A percentile compares a stretch with the other conserved stretches of the same genome.
Conservation (phyloP, 805 yeast genomes). For the Saccharomycopsis guyanensis region DNA sequence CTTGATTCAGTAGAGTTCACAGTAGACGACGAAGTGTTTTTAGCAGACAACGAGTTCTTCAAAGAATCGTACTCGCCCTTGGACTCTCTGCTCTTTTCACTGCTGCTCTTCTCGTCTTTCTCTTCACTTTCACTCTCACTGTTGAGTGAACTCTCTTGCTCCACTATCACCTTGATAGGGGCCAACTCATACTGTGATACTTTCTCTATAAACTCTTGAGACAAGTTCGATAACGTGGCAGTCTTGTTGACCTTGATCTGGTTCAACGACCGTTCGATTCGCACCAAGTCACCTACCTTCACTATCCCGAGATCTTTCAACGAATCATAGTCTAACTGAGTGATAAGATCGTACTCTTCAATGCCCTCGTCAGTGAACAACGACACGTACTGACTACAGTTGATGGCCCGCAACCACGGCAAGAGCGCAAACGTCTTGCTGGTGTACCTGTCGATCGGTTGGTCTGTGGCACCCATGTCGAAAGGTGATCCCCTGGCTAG, state of each 20-base stretch:
- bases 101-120: neutral
- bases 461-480: conserved; percentile 1
- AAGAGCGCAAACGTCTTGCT: conserved; percentile 9
- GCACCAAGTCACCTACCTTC: conserved; percentile 79
- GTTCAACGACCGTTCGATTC: conserved; percentile 53
- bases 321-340: conserved; percentile 45
- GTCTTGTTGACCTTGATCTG: conserved; percentile 27
- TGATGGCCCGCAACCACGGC: conserved; percentile 17
- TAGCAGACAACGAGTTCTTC: neutral
- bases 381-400: conserved; percentile 17
- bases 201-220: conserved; percentile 1
- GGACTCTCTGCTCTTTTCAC: neutral
- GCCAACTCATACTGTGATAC: conserved; percentile 8
- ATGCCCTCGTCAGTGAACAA: conserved; percentile 14
- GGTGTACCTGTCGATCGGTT: neutral
- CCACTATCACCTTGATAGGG: conserved; percentile 8
- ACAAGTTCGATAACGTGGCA: conserved; percentile 11
- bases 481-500: too few relatives aligned
- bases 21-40: conserved; percentile 14
- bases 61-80: neutral
- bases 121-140: conserved; percentile 7
- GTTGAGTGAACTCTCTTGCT: conserved; percentile 3
- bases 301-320: conserved; percentile 64
- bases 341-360: conserved; percentile 14
- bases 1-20: conserved; percentile 10